Evolutionary conservation across 2,329 filamentous ascomycete genomes (phyloP), one percentile per base, ranked within the genome.

Genomic region (Sclerotiophoma versabilis): DNA sequence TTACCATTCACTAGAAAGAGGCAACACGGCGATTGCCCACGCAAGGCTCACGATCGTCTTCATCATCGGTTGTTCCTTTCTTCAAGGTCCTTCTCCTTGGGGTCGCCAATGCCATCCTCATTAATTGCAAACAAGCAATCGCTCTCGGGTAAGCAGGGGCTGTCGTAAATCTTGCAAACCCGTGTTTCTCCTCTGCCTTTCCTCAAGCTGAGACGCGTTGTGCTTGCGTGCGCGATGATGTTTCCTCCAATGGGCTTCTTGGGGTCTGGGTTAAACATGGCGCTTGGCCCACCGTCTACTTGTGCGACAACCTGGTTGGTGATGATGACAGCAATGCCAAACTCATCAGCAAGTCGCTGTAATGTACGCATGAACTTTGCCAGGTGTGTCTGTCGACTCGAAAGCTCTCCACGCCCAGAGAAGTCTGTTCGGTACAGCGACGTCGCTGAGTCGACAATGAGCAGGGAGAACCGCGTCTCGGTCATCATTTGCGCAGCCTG

Each of bases 171-270:
- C 82, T 98, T 99, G 80, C 95, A 96, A 64, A 99, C 91, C 80
- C 95, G 86, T 19, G 95, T 99, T 81, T 99, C 95, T 25, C 85
- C 95, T 49, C 95, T 84, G 1, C 95, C 96, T 77, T 99, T 99
- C 81, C 96, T 97, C 72, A 99, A 76, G 70, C 92, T 97, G 66
- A 99, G 84, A 70, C 95, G 84, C 2, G 95, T 99, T 1, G 95
- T 99, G 71, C 92, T 96, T 46, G 95, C 93, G 75, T 99, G 95
- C 2, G 96, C 95, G 73, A 99, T 98, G 64, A 99, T 99, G 76
- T 99, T 98, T 61, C 95, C 95, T 64, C 95, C 95, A 73, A 99
- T 97, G 0, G 95, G 95, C 77, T 99, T 99, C 84, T 99, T 99
- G 7, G 95, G 95, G 70, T 99, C 96, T 0, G 96, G 95, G 66